Evolutionary conservation across 2,329 filamentous ascomycete genomes (phyloP).

Genomic region (Neurospora crassa): DNA sequence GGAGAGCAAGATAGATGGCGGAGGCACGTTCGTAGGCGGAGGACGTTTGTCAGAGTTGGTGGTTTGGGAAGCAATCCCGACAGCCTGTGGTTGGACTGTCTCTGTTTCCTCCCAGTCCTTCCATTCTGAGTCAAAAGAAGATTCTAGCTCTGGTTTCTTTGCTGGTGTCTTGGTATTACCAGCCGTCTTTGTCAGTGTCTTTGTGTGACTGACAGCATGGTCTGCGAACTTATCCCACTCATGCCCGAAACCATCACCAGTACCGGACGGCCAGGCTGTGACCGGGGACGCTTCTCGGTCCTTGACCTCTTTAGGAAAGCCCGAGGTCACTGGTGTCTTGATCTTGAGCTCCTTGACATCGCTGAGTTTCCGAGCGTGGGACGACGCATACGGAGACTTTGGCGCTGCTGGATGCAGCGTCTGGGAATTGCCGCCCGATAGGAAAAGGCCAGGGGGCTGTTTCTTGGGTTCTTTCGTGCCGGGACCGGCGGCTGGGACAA

Average conservation of each 20-base stretch:
- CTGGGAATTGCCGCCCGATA: slow-evolving; percentile 22
- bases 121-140: slow-evolving; percentile 39
- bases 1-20: slow-evolving; percentile 72
- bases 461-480: slow-evolving; percentile 11
- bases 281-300: slow-evolving; percentile 29
- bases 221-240: slow-evolving; percentile 46
- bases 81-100: slow-evolving; percentile 11
- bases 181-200: slow-evolving; percentile 10
- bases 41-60: slow-evolving; percentile 24
- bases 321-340: slow-evolving; percentile 29
- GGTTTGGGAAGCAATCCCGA: background rate
- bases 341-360: slow-evolving; percentile 39
- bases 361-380: slow-evolving; percentile 39
- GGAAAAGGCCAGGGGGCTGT: slow-evolving; percentile 18
- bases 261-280: slow-evolving; percentile 36
- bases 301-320: slow-evolving; percentile 24
- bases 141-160: slow-evolving; percentile 11
- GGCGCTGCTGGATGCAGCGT: slow-evolving; percentile 37
- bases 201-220: slow-evolving; percentile 21
- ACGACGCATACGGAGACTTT: slow-evolving; percentile 25
- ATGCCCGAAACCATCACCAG: slow-evolving; percentile 27
- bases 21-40: slow-evolving; percentile 80
- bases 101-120: slow-evolving; percentile 28
- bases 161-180: slow-evolving; percentile 10
- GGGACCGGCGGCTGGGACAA: slow-evolving; percentile 9